Evolutionary conservation across 805 yeast genomes (phyloP).

Genomic region (Starmerella floris): DNA sequence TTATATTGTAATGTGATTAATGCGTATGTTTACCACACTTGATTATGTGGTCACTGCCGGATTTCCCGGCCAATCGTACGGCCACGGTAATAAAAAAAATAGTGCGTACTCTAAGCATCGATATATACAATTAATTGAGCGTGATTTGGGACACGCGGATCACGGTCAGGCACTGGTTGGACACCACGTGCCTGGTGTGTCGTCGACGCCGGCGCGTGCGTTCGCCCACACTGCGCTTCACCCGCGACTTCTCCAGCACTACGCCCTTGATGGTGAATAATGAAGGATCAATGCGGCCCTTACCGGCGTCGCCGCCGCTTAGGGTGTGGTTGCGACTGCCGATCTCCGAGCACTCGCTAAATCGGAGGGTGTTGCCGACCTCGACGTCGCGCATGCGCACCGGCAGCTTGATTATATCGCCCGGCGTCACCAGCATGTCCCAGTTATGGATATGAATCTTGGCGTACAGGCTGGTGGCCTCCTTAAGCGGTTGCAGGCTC

Average conservation of each 20-base stretch:
- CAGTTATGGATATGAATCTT: constrained; percentile 67
- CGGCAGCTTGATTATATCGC: constrained; percentile 73
- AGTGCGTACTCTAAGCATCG: too few relatives aligned
- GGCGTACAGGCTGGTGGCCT: constrained; percentile 63
- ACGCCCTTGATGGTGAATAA: constrained; percentile 54
- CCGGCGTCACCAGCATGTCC: constrained; percentile 79
- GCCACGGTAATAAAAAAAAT: too few relatives aligned
- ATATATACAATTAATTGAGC: constrained; percentile 24
- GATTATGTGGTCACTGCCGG: too few relatives aligned
- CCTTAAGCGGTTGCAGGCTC: constrained; percentile 50
- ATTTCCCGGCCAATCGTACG: too few relatives aligned
- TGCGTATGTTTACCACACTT: too few relatives aligned
- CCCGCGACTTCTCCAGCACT: constrained; percentile 76
- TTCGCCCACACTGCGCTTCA: constrained; percentile 49
- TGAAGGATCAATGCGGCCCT: constrained; percentile 35
- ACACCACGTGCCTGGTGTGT: constrained; percentile 51
- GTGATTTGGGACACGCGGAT: constrained; percentile 61
- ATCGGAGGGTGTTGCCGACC: constrained; percentile 68
- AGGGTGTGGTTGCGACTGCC: constrained; percentile 77
- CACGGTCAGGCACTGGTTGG: constrained; percentile 64
- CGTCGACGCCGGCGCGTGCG: constrained; percentile 70
- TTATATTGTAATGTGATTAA: too few relatives aligned
- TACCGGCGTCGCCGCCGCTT: constrained; percentile 29
- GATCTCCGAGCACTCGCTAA: constrained; percentile 63
- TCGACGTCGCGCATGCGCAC: constrained; percentile 60